These are phyloP conservation scores for Leptographium wingfieldii DNA, from an alignment of 2,329 filamentous ascomycete genomes.

Conservation along the genomic window DNA sequence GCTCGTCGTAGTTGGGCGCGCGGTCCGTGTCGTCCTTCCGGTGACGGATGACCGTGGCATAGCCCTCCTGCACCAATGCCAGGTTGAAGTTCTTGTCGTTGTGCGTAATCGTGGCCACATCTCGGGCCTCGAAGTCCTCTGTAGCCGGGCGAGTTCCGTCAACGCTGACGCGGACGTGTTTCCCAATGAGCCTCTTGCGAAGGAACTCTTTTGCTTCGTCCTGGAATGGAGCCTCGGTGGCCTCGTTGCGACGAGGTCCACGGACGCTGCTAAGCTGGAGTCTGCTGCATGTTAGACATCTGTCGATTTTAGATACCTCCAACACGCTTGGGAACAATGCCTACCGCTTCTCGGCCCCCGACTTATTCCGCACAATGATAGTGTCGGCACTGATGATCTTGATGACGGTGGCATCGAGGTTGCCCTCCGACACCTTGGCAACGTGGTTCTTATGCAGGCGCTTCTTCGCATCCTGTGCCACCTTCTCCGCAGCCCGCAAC, in stretches of 20 bases:
- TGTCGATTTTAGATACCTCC: not conserved
- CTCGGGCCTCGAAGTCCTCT: constrained; percentile 86
- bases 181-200: constrained; percentile 87
- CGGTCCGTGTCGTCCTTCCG: constrained; percentile 89
- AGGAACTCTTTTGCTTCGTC: constrained; percentile 95
- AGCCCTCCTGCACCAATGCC: constrained; percentile 78
- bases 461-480: constrained; percentile 62
- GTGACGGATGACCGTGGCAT: constrained; percentile 88
- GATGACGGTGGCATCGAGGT: constrained; percentile 70
- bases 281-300: constrained; percentile 1
- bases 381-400: constrained; percentile 85
- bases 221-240: constrained; percentile 75
- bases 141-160: constrained; percentile 83
- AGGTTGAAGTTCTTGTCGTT: constrained; percentile 82
- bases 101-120: constrained; percentile 77
- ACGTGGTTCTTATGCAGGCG: constrained; percentile 76
- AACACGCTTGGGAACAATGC: not conserved
- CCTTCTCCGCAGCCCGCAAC: constrained; percentile 75
- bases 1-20: constrained; percentile 85
- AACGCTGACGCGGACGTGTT: constrained; percentile 79
- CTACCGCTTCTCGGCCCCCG: constrained; percentile 65
- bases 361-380: constrained; percentile 73
- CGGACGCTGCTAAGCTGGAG: constrained; percentile 87
- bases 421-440: constrained; percentile 50
- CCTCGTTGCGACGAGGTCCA: constrained; percentile 79